Base-by-base conservation (phyloP, 2,329 filamentous ascomycete genomes). In the Pyricularia grisea region DNA sequence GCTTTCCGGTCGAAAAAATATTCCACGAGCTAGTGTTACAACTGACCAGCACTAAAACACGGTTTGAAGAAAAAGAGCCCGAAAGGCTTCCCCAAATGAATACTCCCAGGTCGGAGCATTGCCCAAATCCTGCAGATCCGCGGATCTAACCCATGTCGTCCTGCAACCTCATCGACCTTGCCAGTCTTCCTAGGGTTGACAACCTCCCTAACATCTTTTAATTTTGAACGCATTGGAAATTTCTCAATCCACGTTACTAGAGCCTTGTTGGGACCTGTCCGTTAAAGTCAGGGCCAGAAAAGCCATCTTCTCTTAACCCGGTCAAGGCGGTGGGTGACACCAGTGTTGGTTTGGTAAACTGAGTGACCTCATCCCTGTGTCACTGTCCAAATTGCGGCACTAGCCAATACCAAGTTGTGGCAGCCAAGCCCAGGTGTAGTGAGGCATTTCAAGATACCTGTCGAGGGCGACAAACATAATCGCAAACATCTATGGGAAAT, bases 111-210 rank as follows among this genome's bases (percentile, higher is more conserved):
- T 33, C 31, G 31, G 31, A 33, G 11, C 1, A 33, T 50, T 50
- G 42, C 42, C 42, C 42, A 50, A 50, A 50, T 50, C 42, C 42
- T 50, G 58, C 58, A 61, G 25, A 61, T 23, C 58, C 9, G 2
- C 7, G 63, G 63, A 25, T 68, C 63, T 6, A 68, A 23, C 7
- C 64, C 68, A n/a, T 83, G 77, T 31, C 81, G 78, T 12, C 60
- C 69, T 28, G 81, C 80, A 6, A 83, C 79, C 67, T 73, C 73
- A 0, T 69, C 64, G 0, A 78, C 66, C 70, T 79, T 81, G 64
- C 67, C 9, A 42, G 79, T 77, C 68, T 80, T 82, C 36, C 70
- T 73, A 1, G 81, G 81, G 72, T 83, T 83, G 23, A 82, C 76
- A 0, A 83, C 81, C 74, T 83, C 81, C 5, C 78, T 73, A 2